phyloP scores from a whole-genome alignment of 2,329 filamentous ascomycete genomes.

The Pseudohalonectria lignicola region DNA sequence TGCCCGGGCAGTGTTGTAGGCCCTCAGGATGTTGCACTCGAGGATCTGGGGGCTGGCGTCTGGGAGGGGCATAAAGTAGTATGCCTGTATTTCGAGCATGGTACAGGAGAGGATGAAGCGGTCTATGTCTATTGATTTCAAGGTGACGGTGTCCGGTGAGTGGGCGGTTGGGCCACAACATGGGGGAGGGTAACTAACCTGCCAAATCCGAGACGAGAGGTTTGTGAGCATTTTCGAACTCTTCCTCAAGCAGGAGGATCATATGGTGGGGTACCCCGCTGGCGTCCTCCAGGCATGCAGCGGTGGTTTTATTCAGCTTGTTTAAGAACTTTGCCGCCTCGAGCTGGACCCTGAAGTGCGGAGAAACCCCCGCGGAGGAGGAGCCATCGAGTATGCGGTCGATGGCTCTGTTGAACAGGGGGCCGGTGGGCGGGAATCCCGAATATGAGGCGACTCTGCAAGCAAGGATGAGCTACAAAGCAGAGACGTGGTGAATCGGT shows the following conservation, averaged over 20 bases:
- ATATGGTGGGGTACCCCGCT: slow-evolving; percentile 33
- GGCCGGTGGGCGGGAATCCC: slow-evolving; percentile 32
- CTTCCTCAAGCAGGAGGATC: slow-evolving; percentile 37
- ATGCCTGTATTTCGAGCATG: slow-evolving; percentile 40
- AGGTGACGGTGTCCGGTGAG: too few relatives aligned
- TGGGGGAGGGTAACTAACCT: slow-evolving; percentile 28
- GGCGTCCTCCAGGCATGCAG: slow-evolving; percentile 32
- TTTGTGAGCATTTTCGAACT: slow-evolving; percentile 35
- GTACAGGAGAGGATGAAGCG: slow-evolving; percentile 36
- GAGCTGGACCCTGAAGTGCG: slow-evolving; percentile 32
- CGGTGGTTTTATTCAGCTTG: slow-evolving; percentile 34
- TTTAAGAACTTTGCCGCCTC: slow-evolving; percentile 41
- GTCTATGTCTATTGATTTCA: slow-evolving; percentile 39
- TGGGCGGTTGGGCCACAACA: too few relatives aligned
- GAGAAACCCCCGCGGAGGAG: slow-evolving; percentile 26
- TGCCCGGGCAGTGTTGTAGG: slow-evolving; percentile 34
- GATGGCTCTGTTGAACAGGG: slow-evolving; percentile 36
- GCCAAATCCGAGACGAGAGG: slow-evolving; percentile 33
- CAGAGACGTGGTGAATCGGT: too few relatives aligned
- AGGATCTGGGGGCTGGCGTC: slow-evolving; percentile 25
- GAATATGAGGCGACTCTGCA: slow-evolving; percentile 23
- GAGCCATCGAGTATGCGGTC: slow-evolving; percentile 31
- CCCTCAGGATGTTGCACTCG: slow-evolving; percentile 31
- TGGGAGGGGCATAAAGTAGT: slow-evolving; percentile 36
- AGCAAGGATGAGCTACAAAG: background rate